Base-by-base conservation (phyloP, 208 protist genomes). In the Crithidia thermophila region DNA sequence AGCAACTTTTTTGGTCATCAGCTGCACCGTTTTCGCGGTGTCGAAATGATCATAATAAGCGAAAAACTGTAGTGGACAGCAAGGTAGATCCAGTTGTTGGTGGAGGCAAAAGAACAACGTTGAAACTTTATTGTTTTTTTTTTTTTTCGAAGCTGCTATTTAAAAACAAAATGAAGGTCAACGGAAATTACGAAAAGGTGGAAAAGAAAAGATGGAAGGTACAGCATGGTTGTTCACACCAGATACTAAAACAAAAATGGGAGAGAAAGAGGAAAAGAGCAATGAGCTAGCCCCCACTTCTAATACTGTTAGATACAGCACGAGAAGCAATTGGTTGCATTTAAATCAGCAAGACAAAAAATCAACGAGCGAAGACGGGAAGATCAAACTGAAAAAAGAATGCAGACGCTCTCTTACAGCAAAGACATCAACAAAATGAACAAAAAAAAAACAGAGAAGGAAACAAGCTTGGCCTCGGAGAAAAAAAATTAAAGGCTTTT, bases 371-470 rank as follows among this genome's bases (percentile, higher is more conserved):
- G 9, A n/a, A 42, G 36, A 39, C 8, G 23, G 37, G 10, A 50
- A 51, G 42, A 42, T n/a, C 23, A 70, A 47, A 42, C 18, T 39
- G n/a, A 40, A 63, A 51, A 33, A 51, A 9, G 42, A 51, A 63
- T 37, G 42, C 39, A 40, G 40, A 39, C 39, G 39, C 39, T 43
- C 39, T 16, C 39, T 43, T 43, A 16, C 39, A 36, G 36, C 37
- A 51, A 51, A 45, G 10, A 63, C 39, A 27, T 51, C 57, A 63
- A 51, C 46, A 47, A 23, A 11, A 43, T 9, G 39, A 36, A 59
- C 16, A 50, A 52, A 52, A 49, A 53, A 45, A 49, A 42, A 25
- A 58, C 9, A n/a, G 23, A 20, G 40, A 20, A 30, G 58, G 34
- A 42, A 39, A 55, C 1, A 57, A 61, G 7, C 20, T 25, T 33